phyloP scores from a whole-genome alignment of 2,329 filamentous ascomycete species.

The Alternaria arborescens region DNA sequence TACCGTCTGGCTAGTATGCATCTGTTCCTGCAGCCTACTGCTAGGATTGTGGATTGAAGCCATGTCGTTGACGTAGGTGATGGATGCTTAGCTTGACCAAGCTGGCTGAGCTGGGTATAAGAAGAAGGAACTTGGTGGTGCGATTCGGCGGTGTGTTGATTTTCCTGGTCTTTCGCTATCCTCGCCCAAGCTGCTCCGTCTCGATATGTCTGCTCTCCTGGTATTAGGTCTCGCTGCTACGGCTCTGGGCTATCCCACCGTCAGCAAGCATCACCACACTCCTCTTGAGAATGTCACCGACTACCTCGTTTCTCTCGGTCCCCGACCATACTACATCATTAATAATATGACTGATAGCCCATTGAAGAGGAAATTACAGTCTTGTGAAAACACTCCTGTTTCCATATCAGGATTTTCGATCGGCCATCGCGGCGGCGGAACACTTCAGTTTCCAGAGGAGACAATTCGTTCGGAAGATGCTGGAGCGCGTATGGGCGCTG shows the following conservation, averaged over 20 bases:
- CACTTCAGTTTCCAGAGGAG: conserved; percentile 72
- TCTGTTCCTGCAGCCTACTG: conserved; percentile 9
- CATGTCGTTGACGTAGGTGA: neutral
- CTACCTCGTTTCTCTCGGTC: conserved; percentile 64
- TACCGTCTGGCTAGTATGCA: neutral
- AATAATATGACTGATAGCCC: conserved; percentile 68
- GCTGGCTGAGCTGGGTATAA: conserved; percentile 1
- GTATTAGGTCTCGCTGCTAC: conserved; percentile 19
- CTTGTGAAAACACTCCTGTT: conserved; percentile 65
- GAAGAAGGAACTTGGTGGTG: neutral
- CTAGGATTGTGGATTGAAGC: neutral
- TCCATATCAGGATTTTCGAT: conserved; percentile 66
- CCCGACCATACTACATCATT: conserved; percentile 71
- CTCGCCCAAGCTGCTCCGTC: neutral
- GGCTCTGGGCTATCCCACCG: conserved; percentile 19
- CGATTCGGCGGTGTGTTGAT: neutral
- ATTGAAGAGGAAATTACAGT: conserved; percentile 67
- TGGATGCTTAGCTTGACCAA: neutral
- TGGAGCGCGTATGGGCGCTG: conserved; percentile 72
- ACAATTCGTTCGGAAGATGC: conserved; percentile 67
- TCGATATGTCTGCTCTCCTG: neutral
- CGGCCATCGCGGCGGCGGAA: conserved; percentile 64
- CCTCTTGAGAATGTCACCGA: neutral
- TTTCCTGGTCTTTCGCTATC: neutral
- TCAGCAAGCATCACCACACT: conserved; percentile 19